Base-by-base conservation (phyloP, 805 yeast species). In the Candida michaelii region DNA sequence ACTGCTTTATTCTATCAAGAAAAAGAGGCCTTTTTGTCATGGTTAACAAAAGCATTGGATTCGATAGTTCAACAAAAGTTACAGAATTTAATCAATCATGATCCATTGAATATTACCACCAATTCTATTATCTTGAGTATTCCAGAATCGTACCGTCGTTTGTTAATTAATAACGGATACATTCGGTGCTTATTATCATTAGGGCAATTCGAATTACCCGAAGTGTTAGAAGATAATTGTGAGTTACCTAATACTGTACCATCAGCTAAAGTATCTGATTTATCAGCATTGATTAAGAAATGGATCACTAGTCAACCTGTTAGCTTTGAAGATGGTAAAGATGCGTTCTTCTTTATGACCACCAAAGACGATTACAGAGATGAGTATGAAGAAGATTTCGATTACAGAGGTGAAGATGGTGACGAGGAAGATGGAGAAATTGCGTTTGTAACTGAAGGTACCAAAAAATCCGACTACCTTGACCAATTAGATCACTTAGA, bases 1-100 rank as follows among this genome's bases (percentile, higher is more conserved):
- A 74, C 79, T 18, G 69, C 76, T 6, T 54, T 81, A 36, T 56
- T 70, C 31, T 70, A 68, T 40, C 70, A 71, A 43, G 80, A 73
- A 15, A 71, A 73, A 46, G 55, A 54, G 25, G 57, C 60, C 0
- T 51, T 72, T 4, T 54, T 83, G 12, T 68, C 69, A n/a, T 71
- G 76, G 71, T 46, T 80, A 12, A 54, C 64, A 3, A 52, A 58
- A 4, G 72, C 67, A 15, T 48, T 79, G 29, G 62, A 59, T 30
- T 48, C 57, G 9, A 52, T 73, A 7, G 49, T 59, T 1, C 55
- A 55, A 6, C 45, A 46, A 53, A 55, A 45, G 37, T 27, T 45
- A 18, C 31, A 42, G 1, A 45, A 45, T 12, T 37, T 44, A 6
- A 30, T 45, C 11, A 38, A 35, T 23, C 45, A 45, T 5, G 42